Base-by-base conservation (phyloP, 2,329 filamentous ascomycete species). In the Colletotrichum lentis region DNA sequence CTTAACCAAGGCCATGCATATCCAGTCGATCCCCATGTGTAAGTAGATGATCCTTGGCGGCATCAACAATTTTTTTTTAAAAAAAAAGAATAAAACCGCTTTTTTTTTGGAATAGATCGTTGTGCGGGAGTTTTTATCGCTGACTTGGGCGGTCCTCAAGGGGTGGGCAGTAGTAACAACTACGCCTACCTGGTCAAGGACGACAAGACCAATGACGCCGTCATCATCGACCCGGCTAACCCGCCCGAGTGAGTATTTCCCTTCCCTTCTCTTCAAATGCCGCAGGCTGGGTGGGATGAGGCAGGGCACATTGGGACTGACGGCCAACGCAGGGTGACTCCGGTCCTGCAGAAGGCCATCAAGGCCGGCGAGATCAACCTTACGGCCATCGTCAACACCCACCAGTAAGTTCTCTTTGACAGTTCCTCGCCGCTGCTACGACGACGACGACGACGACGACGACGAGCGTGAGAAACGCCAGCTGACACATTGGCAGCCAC, bases 311-410 rank as follows among this genome's bases (percentile, higher is more conserved):
- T 24, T 11, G 41, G 3, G 3, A 41, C 39, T 6, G 31, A 49
- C 24, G 5, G 57, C 60, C 60, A 69, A 5, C 2, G 2, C 55
- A 90, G 88, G 73, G 87, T 90, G 54, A 79, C 83, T 0, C 88
- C 88, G 0, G 79, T 89, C 18, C 80, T 99, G 60, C 90, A 95
- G 77, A 85, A 94, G 71, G 89, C 92, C 68, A 90, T 92, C 6
- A 80, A 88, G 47, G 81, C 83, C 24, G 90, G 91, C 18, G 86
- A 88, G 73, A 93, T 97, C 76, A 94, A 96, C 73, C 81, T 99
- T 70, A 94, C 86, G 27, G 92, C 90, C 57, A 97, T 99, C 76
- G 90, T 98, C 74, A 99, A 99, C 77, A 99, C 96, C 1, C 96
- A 99, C 76, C 95, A 98, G 94, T 97, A 83, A 80, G 92, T 79